Evolutionary conservation across 78 protist genomes (phyloP).

Genomic region (Isochrysis galbana): DNA sequence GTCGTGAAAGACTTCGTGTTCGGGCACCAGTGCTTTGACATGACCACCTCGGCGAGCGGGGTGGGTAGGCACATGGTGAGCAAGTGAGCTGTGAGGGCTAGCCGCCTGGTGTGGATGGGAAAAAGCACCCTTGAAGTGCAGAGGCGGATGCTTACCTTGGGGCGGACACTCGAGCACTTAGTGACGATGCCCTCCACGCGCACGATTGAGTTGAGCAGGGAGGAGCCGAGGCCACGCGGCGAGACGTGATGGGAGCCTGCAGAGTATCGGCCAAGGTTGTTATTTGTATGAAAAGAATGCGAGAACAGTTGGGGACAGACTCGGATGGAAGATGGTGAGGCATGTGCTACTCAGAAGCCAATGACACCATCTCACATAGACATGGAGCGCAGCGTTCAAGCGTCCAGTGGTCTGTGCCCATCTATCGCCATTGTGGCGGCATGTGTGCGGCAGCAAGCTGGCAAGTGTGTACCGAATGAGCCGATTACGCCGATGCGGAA

Average conservation of each 20-base stretch:
- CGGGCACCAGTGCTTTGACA: conserved; percentile 91
- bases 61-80: no score
- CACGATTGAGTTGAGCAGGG: conserved; percentile 76
- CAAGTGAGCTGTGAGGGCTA: conserved; percentile 37
- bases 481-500: conserved; percentile 87
- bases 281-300: no score
- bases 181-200: conserved; percentile 97
- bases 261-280: no score
- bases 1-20: conserved; percentile 44
- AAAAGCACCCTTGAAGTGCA: background rate
- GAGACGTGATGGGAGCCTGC: conserved; percentile 86
- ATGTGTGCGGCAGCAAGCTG: no score
- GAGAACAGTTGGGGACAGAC: no score
- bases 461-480: conserved; percentile 16
- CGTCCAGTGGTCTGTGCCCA: no score
- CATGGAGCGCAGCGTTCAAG: no score
- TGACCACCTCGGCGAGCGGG: conserved; percentile 73
- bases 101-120: background rate
- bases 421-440: no score
- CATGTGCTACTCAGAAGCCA: no score
- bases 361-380: no score
- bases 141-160: background rate
- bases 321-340: no score
- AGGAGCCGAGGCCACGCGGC: conserved; percentile 89
- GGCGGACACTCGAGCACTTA: conserved; percentile 75